Percentiles rank a stretch among this genome's conserved stretches.
Conservation (phyloP, 2,329 filamentous ascomycete species). For the Aspergillus calidoustus region DNA sequence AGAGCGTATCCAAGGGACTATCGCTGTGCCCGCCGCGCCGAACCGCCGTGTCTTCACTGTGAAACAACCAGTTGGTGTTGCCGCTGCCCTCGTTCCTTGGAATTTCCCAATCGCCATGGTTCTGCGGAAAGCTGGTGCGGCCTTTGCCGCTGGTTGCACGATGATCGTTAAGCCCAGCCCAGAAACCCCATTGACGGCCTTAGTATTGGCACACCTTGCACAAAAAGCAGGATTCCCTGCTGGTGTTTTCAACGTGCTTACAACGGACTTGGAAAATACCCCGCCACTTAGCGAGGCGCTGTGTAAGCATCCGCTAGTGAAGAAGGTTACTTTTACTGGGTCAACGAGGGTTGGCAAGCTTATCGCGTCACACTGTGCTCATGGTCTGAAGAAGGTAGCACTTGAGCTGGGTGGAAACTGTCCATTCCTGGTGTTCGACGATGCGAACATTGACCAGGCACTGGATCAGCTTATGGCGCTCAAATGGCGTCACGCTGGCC, state of each 20-base stretch:
- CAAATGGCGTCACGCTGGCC: slow-evolving; percentile 50
- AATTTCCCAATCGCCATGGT: slow-evolving; percentile 73
- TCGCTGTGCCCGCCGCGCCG: slow-evolving; percentile 63
- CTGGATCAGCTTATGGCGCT: slow-evolving; percentile 45
- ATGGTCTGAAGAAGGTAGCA: slow-evolving; percentile 67
- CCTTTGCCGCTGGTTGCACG: slow-evolving; percentile 72
- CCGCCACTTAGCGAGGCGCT: slow-evolving; percentile 53
- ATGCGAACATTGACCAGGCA: slow-evolving; percentile 61
- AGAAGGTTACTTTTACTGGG: slow-evolving; percentile 66
- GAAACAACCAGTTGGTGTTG: slow-evolving; percentile 74
- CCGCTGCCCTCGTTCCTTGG: slow-evolving; percentile 72
- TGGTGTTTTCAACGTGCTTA: slow-evolving; percentile 65
- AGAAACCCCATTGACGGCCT: slow-evolving; percentile 64
- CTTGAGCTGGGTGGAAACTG: slow-evolving; percentile 69
- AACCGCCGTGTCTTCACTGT: slow-evolving; percentile 70
- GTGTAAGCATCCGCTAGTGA: slow-evolving; percentile 61
- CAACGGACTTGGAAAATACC: slow-evolving; percentile 52
- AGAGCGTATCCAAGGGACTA: slow-evolving; percentile 65
- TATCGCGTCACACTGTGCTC: slow-evolving; percentile 62
- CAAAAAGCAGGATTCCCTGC: slow-evolving; percentile 61
- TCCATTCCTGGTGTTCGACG: slow-evolving; percentile 67
- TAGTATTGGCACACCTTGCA: slow-evolving; percentile 59
- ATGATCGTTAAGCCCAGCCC: slow-evolving; percentile 76
- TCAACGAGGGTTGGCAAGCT: slow-evolving; percentile 66
- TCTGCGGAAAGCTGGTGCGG: slow-evolving; percentile 68